phyloP scores from a whole-genome alignment of 2,329 filamentous ascomycete species.

The Monosporascus ibericus region DNA sequence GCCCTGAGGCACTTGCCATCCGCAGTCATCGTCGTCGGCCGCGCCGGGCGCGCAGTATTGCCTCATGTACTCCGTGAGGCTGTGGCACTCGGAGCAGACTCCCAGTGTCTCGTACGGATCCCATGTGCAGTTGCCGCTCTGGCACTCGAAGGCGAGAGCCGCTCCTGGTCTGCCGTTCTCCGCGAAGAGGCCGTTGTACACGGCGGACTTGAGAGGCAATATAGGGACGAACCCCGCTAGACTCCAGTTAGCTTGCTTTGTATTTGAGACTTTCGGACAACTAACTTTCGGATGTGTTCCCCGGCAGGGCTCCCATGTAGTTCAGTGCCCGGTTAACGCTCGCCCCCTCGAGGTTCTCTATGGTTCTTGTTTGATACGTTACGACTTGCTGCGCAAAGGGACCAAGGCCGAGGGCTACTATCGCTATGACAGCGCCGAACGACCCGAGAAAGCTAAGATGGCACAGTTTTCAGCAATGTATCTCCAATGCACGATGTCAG shows the following conservation, averaged over 20 bases:
- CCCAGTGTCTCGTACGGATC: constrained; percentile 22
- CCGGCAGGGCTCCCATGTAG: constrained; percentile 22
- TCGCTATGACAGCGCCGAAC: constrained; percentile 21
- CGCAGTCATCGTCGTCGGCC: constrained; percentile 13
- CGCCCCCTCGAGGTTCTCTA: constrained; percentile 16
- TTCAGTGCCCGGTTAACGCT: constrained; percentile 20
- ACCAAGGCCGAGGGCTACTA: constrained; percentile 21
- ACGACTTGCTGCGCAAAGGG: constrained; percentile 28
- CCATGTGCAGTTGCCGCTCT: constrained; percentile 25
- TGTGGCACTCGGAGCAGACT: constrained; percentile 21
- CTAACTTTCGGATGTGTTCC: constrained; percentile 15
- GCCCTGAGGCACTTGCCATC: constrained; percentile 24
- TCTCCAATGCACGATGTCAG: too few relatives aligned
- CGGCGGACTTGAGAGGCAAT: constrained; percentile 26
- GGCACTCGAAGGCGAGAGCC: constrained; percentile 20
- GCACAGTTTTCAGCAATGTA: neutral
- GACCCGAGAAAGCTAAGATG: constrained; percentile 18
- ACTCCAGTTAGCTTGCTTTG: neutral
- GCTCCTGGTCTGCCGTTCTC: constrained; percentile 23
- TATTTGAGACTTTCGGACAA: neutral
- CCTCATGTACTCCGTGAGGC: constrained; percentile 22
- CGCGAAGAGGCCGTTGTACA: constrained; percentile 29
- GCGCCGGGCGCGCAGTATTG: constrained; percentile 15
- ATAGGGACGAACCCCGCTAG: constrained; percentile 25
- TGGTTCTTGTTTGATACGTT: constrained; percentile 19